These are phyloP conservation scores for Monilinia fructicola DNA, from an alignment of 2,329 filamentous ascomycete species.

Conservation along the genomic window DNA sequence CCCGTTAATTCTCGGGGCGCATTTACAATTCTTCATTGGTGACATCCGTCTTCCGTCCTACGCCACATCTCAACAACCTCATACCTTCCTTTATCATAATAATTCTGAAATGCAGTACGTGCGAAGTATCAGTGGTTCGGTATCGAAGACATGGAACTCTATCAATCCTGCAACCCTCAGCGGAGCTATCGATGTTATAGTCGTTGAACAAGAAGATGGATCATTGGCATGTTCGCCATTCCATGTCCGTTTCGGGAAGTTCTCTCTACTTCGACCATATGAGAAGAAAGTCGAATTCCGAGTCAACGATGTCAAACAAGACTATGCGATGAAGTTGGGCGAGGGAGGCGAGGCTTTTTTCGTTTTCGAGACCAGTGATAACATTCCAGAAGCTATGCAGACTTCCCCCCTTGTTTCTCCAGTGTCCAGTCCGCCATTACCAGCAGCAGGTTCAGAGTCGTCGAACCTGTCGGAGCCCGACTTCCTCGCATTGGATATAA, in stretches of 20 bases:
- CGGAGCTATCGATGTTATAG: conserved; percentile 97
- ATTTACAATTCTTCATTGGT: conserved; percentile 1
- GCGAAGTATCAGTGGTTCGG: conserved; percentile 87
- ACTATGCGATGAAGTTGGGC: conserved; percentile 97
- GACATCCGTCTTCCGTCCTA: conserved; percentile 18
- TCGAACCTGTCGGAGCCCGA: conserved; percentile 66
- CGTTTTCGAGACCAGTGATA: conserved; percentile 91
- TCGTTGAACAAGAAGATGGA: conserved; percentile 95
- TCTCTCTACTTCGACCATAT: conserved; percentile 87
- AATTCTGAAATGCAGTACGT: conserved; percentile 84
- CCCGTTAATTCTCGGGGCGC: conserved; percentile 6
- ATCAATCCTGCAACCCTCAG: conserved; percentile 97
- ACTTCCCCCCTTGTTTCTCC: conserved; percentile 93
- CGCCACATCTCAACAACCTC: conserved; percentile 9
- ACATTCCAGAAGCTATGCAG: conserved; percentile 88
- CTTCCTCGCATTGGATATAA: conserved; percentile 58
- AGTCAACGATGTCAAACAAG: conserved; percentile 88
- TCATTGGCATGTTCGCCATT: conserved; percentile 89
- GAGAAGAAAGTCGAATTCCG: conserved; percentile 99
- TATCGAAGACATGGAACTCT: conserved; percentile 98
- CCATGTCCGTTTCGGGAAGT: conserved; percentile 98
- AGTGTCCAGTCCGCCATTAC: conserved; percentile 74
- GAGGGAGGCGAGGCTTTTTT: conserved; percentile 98
- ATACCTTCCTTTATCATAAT: not conserved
- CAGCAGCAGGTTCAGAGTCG: conserved; percentile 46